phyloP scores from a whole-genome alignment of 768 basidiomycete species.

The Boletales sp. region DNA sequence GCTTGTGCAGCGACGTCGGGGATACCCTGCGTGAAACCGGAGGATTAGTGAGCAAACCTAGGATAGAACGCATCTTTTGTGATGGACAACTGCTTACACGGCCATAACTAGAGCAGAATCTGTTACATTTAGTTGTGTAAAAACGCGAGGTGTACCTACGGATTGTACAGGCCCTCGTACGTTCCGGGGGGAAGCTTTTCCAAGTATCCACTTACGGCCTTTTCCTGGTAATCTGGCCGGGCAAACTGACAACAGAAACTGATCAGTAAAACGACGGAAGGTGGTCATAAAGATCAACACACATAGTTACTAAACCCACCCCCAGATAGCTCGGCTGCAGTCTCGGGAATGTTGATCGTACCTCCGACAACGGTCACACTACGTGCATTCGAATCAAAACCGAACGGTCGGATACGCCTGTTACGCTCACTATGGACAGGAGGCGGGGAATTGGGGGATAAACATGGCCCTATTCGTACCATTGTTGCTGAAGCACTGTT shows the following conservation, averaged over 20 bases:
- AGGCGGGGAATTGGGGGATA: conserved; percentile 57
- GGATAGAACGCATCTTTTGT: neutral
- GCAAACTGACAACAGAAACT: conserved; percentile 37
- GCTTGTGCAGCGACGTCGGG: conserved; percentile 70
- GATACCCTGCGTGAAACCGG: conserved; percentile 34
- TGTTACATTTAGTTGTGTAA: neutral
- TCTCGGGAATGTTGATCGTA: conserved; percentile 57
- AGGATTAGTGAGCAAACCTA: neutral
- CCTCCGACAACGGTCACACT: conserved; percentile 76
- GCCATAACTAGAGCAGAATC: conserved; percentile 35
- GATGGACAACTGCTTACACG: conserved; percentile 38
- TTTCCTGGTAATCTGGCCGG: conserved; percentile 52
- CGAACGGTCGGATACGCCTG: neutral
- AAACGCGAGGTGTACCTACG: conserved; percentile 33
- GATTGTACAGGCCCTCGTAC: conserved; percentile 59
- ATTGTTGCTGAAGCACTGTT: conserved; percentile 56
- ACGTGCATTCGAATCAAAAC: neutral
- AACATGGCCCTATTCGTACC: conserved; percentile 53
- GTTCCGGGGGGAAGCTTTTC: conserved; percentile 41
- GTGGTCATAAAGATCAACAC: conserved; percentile 6
- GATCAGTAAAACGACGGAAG: conserved; percentile 3
- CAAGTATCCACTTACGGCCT: conserved; percentile 43
- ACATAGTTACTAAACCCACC: conserved; percentile 75
- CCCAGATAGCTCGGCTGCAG: conserved; percentile 57
- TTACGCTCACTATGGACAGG: conserved; percentile 48